Conservation (phyloP, 208 protist species). For the Leishmania aethiopica region DNA sequence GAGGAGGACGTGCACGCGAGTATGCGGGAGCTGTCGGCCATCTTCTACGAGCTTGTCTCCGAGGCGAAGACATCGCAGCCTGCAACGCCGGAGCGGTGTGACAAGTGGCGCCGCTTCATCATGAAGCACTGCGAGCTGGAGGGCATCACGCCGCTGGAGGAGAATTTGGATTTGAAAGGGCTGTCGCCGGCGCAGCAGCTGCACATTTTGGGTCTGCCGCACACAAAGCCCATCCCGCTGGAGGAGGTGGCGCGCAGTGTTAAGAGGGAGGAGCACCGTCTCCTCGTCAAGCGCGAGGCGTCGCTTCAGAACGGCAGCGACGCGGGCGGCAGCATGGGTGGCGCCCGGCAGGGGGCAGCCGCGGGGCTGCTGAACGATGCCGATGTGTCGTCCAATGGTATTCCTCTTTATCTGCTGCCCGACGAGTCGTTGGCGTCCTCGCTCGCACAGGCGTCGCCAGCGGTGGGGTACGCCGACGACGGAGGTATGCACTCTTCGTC, state of each 20-base stretch:
- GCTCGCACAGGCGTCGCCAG: constrained; percentile 7
- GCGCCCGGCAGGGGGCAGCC: not conserved
- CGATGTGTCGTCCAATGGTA: constrained; percentile 6
- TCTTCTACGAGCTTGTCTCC: constrained; percentile 87
- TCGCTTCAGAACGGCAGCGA: constrained; percentile 15
- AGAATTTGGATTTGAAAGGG: constrained; percentile 56
- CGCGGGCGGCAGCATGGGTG: constrained; percentile 5
- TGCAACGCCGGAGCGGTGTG: constrained; percentile 72
- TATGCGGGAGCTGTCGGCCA: constrained; percentile 75
- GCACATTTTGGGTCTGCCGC: constrained; percentile 76
- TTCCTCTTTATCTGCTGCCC: constrained; percentile 9
- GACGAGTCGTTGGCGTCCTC: constrained; percentile 9
- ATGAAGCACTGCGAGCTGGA: constrained; percentile 75
- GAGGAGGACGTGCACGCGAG: constrained; percentile 70
- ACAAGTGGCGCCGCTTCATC: constrained; percentile 83
- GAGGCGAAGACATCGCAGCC: constrained; percentile 83
- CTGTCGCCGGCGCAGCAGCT: constrained; percentile 78
- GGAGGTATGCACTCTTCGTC: constrained; percentile 2
- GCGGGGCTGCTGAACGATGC: not conserved
- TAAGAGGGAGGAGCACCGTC: constrained; percentile 71
- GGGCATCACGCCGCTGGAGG: constrained; percentile 49
- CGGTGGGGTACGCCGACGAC: not conserved
- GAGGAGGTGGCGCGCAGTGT: constrained; percentile 66
- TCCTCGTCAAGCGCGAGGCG: constrained; percentile 66
- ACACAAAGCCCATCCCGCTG: constrained; percentile 74